Conservation (phyloP, 495 filamentous ascomycete species). For the Delitschia confertaspora region DNA sequence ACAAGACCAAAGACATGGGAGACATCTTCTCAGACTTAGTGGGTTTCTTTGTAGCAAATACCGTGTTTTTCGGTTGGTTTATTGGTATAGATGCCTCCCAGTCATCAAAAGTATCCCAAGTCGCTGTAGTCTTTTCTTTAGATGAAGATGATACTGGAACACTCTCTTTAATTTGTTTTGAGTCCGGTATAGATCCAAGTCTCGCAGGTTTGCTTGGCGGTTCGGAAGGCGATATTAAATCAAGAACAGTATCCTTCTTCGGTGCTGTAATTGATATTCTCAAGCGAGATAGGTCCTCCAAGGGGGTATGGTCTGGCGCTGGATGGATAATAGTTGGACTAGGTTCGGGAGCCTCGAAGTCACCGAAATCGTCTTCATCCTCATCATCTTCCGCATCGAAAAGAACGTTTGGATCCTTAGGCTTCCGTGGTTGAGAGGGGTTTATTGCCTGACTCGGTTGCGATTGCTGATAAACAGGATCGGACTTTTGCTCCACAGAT, state of each 20-base stretch:
- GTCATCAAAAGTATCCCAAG: slow-evolving; percentile 34
- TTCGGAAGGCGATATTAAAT: too few relatives aligned
- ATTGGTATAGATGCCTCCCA: slow-evolving; percentile 23
- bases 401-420: slow-evolving; percentile 30
- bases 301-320: not conserved
- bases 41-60: too few relatives aligned
- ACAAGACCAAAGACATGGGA: slow-evolving; percentile 1
- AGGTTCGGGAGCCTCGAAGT: slow-evolving; percentile 23
- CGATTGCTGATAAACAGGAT: slow-evolving; percentile 1
- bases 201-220: not conserved
- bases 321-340: not conserved
- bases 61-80: slow-evolving; percentile 2
- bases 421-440: not conserved
- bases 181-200: too few relatives aligned
- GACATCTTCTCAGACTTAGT: too few relatives aligned
- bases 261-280: too few relatives aligned
- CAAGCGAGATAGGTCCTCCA: too few relatives aligned
- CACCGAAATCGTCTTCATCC: slow-evolving; percentile 31
- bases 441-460: not conserved
- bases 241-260: too few relatives aligned
- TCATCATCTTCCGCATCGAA: slow-evolving; percentile 35
- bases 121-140: slow-evolving; percentile 23
- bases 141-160: not conserved
- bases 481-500: slow-evolving; percentile 1
- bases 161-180: too few relatives aligned